These are phyloP conservation scores for Cyamopsis tetragonoloba DNA, from an alignment of 306 rosid genomes.

Conservation along the genomic window DNA sequence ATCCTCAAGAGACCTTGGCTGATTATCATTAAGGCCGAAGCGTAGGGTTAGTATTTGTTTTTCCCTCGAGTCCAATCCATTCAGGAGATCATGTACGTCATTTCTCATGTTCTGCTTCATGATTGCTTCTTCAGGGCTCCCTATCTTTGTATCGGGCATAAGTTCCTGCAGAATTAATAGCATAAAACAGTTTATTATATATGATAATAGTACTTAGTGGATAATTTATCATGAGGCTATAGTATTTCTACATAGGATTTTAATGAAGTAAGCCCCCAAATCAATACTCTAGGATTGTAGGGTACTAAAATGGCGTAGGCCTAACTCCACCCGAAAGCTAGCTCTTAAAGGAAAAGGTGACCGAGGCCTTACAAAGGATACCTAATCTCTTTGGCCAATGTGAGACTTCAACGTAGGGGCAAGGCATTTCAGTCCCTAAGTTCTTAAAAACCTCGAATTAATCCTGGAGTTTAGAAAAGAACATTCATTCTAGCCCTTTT, in stretches of 20 bases:
- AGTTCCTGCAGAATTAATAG: conserved; percentile 47
- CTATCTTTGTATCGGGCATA: conserved; percentile 46
- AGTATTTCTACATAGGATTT: not conserved
- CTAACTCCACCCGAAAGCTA: too few species aligned
- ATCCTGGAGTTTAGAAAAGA: too few species aligned
- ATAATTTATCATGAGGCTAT: not conserved
- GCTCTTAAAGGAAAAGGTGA: too few species aligned
- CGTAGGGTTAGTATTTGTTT: conserved; percentile 65
- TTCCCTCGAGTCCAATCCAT: conserved; percentile 64
- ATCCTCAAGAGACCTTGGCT: conserved; percentile 71
- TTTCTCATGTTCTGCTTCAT: conserved; percentile 60
- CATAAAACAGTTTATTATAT: conserved; percentile 23
- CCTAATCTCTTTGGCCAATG: too few species aligned
- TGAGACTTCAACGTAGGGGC: too few species aligned
- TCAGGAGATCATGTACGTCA: conserved; percentile 47
- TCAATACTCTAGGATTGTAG: too few species aligned
- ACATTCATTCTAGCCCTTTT: too few species aligned
- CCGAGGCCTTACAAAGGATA: too few species aligned
- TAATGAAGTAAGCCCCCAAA: too few species aligned
- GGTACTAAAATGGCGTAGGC: too few species aligned
- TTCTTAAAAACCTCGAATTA: too few species aligned
- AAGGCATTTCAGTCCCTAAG: too few species aligned
- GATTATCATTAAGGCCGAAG: conserved; percentile 60
- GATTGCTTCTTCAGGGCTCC: conserved; percentile 64
- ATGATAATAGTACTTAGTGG: not conserved